phyloP scores from a whole-genome alignment of 176 grass and related monocot species.

The Avena sativa region DNA sequence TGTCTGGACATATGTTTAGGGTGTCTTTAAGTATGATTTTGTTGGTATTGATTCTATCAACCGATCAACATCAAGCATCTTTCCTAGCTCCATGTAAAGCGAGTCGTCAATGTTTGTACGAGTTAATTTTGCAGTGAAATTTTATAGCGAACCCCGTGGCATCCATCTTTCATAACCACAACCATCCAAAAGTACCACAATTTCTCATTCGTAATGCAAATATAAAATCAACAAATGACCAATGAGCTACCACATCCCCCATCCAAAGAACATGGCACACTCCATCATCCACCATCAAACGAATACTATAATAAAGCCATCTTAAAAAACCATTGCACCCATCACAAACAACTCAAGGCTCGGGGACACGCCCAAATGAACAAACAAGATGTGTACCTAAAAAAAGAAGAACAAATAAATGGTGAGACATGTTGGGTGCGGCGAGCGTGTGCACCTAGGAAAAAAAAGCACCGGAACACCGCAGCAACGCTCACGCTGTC shows the following conservation, averaged over 20 bases:
- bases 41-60: neutral
- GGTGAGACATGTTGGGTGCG: neutral
- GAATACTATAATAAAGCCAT: neutral
- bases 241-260: neutral
- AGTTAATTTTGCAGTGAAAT: neutral
- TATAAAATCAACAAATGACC: neutral
- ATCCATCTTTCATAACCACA: neutral
- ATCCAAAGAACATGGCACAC: neutral
- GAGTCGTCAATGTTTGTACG: neutral
- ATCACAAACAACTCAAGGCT: neutral
- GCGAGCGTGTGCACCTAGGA: conserved; percentile 5
- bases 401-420: too few relatives aligned
- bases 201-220: neutral
- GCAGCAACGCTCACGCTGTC: neutral
- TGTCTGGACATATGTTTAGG: neutral
- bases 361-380: neutral
- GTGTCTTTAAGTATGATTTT: neutral
- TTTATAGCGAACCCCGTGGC: neutral
- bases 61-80: neutral
- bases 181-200: neutral
- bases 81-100: neutral
- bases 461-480: neutral
- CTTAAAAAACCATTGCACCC: neutral
- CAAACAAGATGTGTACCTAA: neutral
- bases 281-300: neutral